A percentile compares a stretch with the other conserved stretches of the same genome.
phyloP scores from a whole-genome alignment of 371 early-diverging fungal genomes.

The Haplosporangium sp. region DNA sequence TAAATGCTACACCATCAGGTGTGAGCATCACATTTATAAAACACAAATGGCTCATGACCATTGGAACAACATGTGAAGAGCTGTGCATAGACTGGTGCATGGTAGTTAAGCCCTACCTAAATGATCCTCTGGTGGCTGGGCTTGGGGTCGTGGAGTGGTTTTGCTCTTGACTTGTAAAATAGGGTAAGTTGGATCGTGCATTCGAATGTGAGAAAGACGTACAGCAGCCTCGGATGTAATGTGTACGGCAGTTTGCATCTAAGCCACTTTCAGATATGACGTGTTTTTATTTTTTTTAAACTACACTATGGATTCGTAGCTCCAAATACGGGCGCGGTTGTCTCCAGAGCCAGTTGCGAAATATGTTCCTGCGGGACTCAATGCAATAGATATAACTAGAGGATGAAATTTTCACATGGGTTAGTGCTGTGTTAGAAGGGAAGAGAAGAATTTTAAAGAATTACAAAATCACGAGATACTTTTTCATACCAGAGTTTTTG shows the following conservation, averaged over 20 bases:
- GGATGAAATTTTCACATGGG: too few species aligned
- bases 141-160: neutral
- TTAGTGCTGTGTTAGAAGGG: too few species aligned
- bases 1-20: neutral
- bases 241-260: slow-evolving; percentile 68
- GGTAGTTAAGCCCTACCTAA: neutral
- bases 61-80: neutral
- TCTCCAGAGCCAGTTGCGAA: slow-evolving; percentile 98
- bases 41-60: neutral
- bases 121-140: neutral
- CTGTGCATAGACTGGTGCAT: neutral
- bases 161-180: neutral
- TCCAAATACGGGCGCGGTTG: slow-evolving; percentile 95
- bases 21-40: neutral
- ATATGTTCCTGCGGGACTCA: slow-evolving; percentile 83
- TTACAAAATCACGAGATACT: neutral
- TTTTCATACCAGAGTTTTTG: slow-evolving; percentile 87
- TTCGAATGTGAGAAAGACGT: slow-evolving; percentile 12
- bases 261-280: slow-evolving; percentile 78
- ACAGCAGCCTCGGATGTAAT: neutral
- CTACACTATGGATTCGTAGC: slow-evolving; percentile 66
- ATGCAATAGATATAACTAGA: slow-evolving; percentile 92
- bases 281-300: neutral
- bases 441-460: too few species aligned
- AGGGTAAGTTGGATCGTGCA: neutral